Conservation (phyloP, 352 stramenopile genomes). For the Phytopythium chamaehyphon region DNA sequence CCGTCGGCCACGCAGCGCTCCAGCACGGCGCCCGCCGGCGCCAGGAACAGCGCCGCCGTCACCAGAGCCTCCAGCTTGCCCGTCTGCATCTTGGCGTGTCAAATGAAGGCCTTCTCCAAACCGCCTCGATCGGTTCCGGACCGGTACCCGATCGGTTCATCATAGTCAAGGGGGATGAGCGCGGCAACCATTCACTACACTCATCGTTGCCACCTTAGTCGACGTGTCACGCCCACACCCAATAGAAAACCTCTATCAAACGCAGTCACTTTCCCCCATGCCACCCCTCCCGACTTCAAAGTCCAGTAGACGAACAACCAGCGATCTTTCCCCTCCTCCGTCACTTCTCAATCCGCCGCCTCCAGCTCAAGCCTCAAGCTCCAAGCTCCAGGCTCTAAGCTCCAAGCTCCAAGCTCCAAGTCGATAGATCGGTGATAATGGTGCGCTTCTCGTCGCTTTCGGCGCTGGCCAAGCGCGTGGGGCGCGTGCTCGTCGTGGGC, state of each 20-base stretch:
- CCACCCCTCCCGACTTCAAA: background rate
- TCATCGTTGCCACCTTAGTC: background rate
- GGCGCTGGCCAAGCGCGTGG: constrained; percentile 26
- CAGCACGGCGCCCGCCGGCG: constrained; percentile 39
- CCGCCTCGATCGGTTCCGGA: no score
- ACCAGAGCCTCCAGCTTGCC: constrained; percentile 16
- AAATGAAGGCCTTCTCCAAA: no score
- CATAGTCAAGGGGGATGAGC: background rate
- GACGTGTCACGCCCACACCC: background rate
- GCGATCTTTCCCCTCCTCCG: no score
- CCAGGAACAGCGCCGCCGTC: constrained; percentile 42
- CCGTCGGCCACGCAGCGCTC: constrained; percentile 36
- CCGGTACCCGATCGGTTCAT: no score
- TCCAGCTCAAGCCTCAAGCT: no score
- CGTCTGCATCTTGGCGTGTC: constrained; percentile 4
- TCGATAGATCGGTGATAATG: constrained; percentile 29
- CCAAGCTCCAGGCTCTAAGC: no score
- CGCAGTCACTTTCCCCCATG: no score
- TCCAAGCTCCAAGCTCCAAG: no score
- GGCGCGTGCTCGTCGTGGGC: constrained; percentile 51
- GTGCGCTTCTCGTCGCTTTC: constrained; percentile 27
- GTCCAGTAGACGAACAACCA: background rate
- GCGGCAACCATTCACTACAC: background rate
- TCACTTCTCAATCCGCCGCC: no score
- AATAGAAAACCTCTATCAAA: background rate